Base-by-base conservation (phyloP, 1,139 yeast genomes). In the Yamadazyma oceani region DNA sequence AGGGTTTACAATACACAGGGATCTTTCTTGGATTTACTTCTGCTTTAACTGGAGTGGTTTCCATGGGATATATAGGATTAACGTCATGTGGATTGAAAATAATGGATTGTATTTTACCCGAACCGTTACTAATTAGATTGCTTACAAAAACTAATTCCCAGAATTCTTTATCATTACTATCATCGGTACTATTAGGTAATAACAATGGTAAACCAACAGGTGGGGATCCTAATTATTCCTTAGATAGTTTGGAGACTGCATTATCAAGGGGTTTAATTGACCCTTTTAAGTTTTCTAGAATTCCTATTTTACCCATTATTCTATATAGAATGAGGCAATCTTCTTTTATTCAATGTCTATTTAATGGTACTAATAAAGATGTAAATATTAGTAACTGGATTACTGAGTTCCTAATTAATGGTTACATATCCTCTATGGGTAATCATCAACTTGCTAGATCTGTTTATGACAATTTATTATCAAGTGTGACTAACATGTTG, bases 11-110 rank as follows among this genome's bases (percentile, higher is more conserved):
- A 42, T 61, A 59, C 41, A 60, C 69, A 8, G 62, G 65, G 3
- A 34, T 68, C 3, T 57, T 66, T 35, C 43, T 69, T n/a, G 71
- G 69, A 0, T 34, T 70, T 7, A 54, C 72, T 2, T 65, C 72
- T 2, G 75, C 73, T 2, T 54, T 65, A 10, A 65, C 75, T 0
- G 77, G 77, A 2, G 53, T 70, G 0, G 55, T 66, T 3, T 64
- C 73, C 3, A 58, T 69, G 63, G 70, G 72, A 0, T 67, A 68
- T 43, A 60, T 69, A 23, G 74, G 72, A 1, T 48, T 71, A 13
- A 65, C 75, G 0, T 57, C 70, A 1, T 60, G 68, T 44, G 75
- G 76, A 1, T 47, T 69, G 22, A 66, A 62, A 36, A 64, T 67
- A 44, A 56, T 69, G 62, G 70, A 66, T 36, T 53, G 58, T 34